phyloP scores from a whole-genome alignment of 495 filamentous ascomycete species.

The Zalerion maritima region DNA sequence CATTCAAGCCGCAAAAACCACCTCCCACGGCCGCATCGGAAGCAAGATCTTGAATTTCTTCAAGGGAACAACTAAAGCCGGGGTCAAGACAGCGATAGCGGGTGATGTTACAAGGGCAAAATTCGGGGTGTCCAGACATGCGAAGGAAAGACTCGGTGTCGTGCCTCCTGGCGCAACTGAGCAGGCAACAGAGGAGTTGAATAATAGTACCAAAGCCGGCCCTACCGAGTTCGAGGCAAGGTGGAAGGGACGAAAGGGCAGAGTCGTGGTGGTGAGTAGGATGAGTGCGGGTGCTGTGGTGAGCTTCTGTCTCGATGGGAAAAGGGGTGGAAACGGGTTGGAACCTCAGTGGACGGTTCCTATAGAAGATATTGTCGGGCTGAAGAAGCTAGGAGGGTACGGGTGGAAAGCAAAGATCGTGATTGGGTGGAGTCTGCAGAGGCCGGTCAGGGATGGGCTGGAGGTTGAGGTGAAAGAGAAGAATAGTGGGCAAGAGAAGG shows the following conservation, averaged over 20 bases:
- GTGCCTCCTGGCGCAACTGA: slow-evolving; percentile 36
- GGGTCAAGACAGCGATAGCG: slow-evolving; percentile 53
- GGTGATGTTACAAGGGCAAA: slow-evolving; percentile 54
- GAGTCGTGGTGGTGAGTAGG: slow-evolving; percentile 49
- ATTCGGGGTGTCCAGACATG: slow-evolving; percentile 47
- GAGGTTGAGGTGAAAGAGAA: slow-evolving; percentile 44
- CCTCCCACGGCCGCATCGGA: slow-evolving; percentile 26
- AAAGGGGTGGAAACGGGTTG: slow-evolving; percentile 30
- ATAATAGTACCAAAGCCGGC: too few relatives aligned
- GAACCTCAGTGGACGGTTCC: slow-evolving; percentile 39
- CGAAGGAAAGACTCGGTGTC: slow-evolving; percentile 57
- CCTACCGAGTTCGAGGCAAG: slow-evolving; percentile 64
- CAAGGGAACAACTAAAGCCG: slow-evolving; percentile 51
- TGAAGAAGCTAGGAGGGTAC: slow-evolving; percentile 72
- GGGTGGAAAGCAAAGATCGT: slow-evolving; percentile 84
- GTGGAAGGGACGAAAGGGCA: slow-evolving; percentile 56
- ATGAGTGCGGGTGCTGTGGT: slow-evolving; percentile 45
- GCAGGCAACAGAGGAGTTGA: too few relatives aligned
- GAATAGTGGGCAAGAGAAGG: too few relatives aligned
- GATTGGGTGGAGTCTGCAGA: slow-evolving; percentile 64
- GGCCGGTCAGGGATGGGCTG: slow-evolving; percentile 67
- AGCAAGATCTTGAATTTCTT: slow-evolving; percentile 48
- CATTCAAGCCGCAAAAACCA: slow-evolving; percentile 25
- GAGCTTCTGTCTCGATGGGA: slow-evolving; percentile 36
- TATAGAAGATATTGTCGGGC: slow-evolving; percentile 39